Base-by-base conservation (phyloP, 1,284 basidiomycete species). In the Schizophyllum commune region DNA sequence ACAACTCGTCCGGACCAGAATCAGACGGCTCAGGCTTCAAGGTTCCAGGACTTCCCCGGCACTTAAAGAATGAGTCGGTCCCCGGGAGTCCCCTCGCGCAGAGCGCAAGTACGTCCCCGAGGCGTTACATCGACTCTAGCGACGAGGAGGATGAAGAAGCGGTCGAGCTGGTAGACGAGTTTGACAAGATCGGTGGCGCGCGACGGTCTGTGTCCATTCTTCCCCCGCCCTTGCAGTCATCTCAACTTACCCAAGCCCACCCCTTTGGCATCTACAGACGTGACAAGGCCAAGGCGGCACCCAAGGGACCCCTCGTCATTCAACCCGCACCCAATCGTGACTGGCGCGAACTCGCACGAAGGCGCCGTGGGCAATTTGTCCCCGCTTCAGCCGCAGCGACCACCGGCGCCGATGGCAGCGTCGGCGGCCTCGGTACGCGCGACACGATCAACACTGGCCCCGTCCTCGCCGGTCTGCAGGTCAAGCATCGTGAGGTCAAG, bases 301-400 rank as follows among this genome's bases (percentile, higher is more conserved):
- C 81, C 27, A 71, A 86, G 55, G 83, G 78, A 2, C 91, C 90
- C 0, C 81, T 96, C 11, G 84, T 96, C 33, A 97, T 98, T 57
- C 87, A 92, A 4, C 78, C 92, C 0, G 77, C 90, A 53, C 80
- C 92, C 65, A 95, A 97, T 69, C 83, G 84, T 39, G 94, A 97
- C 71, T 98, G 95, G 94, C 79, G 91, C 55, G 87, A 87, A 61
- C 74, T 86, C 8, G 90, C 90, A 11, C 79, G 85, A 56, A 84
- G 81, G 73, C 75, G 79, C 66, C 76, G 76, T 66, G 69, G 70
- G 55, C 69, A 79, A 63, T 92, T 79, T 73, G 78, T 91, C 8
- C 92, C 92, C 1, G 81, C 85, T 5, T 85, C 87, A 34, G 83
- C 81, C 1, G 76, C 77, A 58, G 82, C 79, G 51, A 69, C 79